These are phyloP conservation scores for Pythium aphanidermatum DNA, from an alignment of 352 stramenopile genomes.

Conservation along the genomic window DNA sequence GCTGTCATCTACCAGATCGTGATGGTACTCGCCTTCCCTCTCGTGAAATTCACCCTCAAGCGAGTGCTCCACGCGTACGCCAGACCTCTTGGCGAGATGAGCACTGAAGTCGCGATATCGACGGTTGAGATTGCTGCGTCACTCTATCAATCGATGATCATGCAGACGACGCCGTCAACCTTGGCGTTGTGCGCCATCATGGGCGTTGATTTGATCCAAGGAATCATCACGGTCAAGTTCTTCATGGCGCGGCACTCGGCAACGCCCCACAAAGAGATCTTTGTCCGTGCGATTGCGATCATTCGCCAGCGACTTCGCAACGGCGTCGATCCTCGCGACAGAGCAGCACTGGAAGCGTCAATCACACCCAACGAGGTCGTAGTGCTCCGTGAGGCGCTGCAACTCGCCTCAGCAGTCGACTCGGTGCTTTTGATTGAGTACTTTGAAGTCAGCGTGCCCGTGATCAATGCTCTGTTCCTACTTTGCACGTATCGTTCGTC, in stretches of 20 bases:
- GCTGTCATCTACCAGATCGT: conserved; percentile 1
- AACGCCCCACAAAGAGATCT: neutral
- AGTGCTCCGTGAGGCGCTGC: conserved; percentile 5
- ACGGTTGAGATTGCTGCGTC: conserved; percentile 20
- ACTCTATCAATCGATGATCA: conserved; percentile 19
- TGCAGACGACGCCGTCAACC: conserved; percentile 9
- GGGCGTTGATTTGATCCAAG: conserved; percentile 13
- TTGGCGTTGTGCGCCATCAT: conserved; percentile 12
- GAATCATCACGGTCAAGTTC: conserved; percentile 2
- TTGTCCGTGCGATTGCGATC: neutral
- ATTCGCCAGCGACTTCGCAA: conserved; percentile 2
- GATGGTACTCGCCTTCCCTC: conserved; percentile 9
- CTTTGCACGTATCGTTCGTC: conserved; percentile 3
- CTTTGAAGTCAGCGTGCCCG: conserved; percentile 14
- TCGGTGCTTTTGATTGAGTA: conserved; percentile 15
- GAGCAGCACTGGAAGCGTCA: neutral
- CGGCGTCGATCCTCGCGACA: neutral
- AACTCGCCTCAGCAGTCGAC: conserved; percentile 3
- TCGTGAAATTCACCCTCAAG: conserved; percentile 16
- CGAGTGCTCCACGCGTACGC: neutral
- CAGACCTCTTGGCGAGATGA: conserved; percentile 1
- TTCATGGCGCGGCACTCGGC: conserved; percentile 10
- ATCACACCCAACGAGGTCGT: neutral
- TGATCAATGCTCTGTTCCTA: conserved; percentile 9
- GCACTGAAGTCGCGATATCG: conserved; percentile 8